Evolutionary conservation across 1,284 basidiomycete species (phyloP).

Genomic region (Sanghuangporus sanghuang): DNA sequence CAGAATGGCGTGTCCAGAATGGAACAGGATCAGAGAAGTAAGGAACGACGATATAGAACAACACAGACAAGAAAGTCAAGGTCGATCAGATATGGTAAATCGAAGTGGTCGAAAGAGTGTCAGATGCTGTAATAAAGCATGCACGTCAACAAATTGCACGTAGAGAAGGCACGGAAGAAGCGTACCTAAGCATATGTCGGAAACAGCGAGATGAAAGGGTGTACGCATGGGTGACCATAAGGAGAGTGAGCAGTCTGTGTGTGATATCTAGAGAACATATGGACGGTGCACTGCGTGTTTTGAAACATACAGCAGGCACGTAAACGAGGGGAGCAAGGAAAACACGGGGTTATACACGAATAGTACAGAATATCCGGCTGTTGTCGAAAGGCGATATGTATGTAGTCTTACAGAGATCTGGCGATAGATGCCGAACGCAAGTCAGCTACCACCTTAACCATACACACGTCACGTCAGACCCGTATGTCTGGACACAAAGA

Average conservation of each 20-base stretch:
- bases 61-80: neutral
- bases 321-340: neutral
- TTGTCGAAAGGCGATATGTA: neutral
- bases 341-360: neutral
- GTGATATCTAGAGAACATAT: neutral
- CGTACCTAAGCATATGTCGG: neutral
- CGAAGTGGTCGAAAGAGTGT: conserved; percentile 3
- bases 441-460: neutral
- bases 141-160: conserved; percentile 1
- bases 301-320: neutral
- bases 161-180: neutral
- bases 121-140: conserved; percentile 6
- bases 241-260: neutral
- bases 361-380: neutral
- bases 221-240: neutral
- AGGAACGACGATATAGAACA: neutral
- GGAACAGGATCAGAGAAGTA: neutral
- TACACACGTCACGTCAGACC: neutral
- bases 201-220: neutral
- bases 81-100: neutral
- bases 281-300: neutral
- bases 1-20: neutral
- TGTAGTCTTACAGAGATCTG: neutral
- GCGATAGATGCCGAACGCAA: neutral
- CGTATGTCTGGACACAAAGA: neutral